phyloP scores from a whole-genome alignment of 2,329 filamentous ascomycete genomes.

The Aspergillus sp. region DNA sequence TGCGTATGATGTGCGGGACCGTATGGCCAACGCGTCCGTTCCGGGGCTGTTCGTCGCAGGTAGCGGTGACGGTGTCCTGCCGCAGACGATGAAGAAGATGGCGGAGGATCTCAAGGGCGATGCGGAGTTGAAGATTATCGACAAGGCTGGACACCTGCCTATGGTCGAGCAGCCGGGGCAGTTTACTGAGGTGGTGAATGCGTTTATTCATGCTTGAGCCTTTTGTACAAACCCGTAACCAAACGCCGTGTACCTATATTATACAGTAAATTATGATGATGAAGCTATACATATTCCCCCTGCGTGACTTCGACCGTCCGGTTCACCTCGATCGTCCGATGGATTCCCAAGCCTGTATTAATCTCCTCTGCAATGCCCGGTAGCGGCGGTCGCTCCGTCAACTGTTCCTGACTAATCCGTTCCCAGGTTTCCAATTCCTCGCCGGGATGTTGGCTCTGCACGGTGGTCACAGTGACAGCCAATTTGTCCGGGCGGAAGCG shows the following conservation, averaged over 20 bases:
- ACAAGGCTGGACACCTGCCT: constrained; percentile 69
- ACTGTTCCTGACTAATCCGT: constrained; percentile 22
- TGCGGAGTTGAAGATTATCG: constrained; percentile 57
- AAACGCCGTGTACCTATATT: background rate
- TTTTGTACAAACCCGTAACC: background rate
- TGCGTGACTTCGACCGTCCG: constrained; percentile 9
- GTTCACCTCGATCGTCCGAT: constrained; percentile 25
- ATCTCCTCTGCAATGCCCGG: background rate
- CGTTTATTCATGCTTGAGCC: constrained; percentile 42
- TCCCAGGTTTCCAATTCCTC: constrained; percentile 9
- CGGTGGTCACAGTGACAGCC: constrained; percentile 23
- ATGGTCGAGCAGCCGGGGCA: constrained; percentile 69
- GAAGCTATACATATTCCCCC: background rate
- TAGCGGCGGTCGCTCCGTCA: constrained; percentile 11
- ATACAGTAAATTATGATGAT: background rate
- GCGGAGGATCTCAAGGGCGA: constrained; percentile 51
- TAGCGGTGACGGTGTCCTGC: constrained; percentile 65
- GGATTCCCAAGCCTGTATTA: constrained; percentile 19
- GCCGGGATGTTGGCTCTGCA: constrained; percentile 16
- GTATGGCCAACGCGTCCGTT: constrained; percentile 28
- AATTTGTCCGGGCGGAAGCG: constrained; percentile 24
- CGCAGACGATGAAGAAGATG: constrained; percentile 74
- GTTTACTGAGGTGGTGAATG: constrained; percentile 58
- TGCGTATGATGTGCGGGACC: constrained; percentile 46
- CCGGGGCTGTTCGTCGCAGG: constrained; percentile 63